Base-by-base conservation (phyloP, 2,329 filamentous ascomycete genomes). In the Fusarium temperatum region DNA sequence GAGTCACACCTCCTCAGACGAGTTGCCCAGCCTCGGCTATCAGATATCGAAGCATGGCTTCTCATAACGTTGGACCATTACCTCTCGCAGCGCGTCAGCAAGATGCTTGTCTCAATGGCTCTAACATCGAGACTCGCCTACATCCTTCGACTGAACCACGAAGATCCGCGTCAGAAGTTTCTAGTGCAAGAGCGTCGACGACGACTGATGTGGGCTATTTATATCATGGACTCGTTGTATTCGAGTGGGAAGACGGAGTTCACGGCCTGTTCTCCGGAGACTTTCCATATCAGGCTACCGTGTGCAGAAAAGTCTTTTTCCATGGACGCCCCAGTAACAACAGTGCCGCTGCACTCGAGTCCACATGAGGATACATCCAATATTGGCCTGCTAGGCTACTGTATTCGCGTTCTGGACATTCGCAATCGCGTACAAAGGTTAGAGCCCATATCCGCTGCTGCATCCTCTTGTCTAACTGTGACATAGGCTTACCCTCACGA, bases 171-270 rank as follows among this genome's bases (percentile, higher is more conserved):
- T 1, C 60, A 63, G 8, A 35, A 45, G 5, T 78, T 75, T 12
- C 51, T 78, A 0, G 55, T 59, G 1, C 76, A 73, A 10, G 76
- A 78, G 32, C 62, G 73, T 0, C 65, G 73, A 0, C 38, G 76
- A 6, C 54, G 76, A 15, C 41, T 78, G 5, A 78, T 78, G 75
- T 78, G 76, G 76, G 66, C 73, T 0, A 78, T 77, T 2, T 76
- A 72, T 8, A 54, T 58, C 6, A 65, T 70, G 32, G 70, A 69
- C 8, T 63, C 70, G 3, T 39, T 73, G 8, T 72, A 73, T 6
- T 72, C 70, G 0, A 72, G 70, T 12, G 70, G 70, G 0, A 72
- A 66, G 53, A 30, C 38, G 2, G 70, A 73, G 7, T 73, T 73
- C n/a, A 73, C 64, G 2, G 53, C 59, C 1, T 73, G 70, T n/a